Conservation (phyloP, 805 yeast genomes). For the Ogataea corticis region DNA sequence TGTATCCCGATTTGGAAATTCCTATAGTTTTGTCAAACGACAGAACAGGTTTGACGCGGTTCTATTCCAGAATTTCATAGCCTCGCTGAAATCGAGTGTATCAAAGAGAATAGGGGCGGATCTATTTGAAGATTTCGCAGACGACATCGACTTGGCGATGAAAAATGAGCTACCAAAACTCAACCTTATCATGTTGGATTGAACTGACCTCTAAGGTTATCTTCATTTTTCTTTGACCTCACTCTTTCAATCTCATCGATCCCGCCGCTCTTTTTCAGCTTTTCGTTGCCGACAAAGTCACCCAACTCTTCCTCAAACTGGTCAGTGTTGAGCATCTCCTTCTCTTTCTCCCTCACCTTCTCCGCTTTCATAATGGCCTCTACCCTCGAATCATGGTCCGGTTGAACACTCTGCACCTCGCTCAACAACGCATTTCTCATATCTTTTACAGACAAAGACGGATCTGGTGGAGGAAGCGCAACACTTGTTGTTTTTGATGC, state of each 20-base stretch:
- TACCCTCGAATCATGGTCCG: slow-evolving; percentile 80
- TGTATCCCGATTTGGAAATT: slow-evolving; percentile 18
- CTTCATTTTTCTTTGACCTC: slow-evolving; percentile 67
- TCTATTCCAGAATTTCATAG: slow-evolving; percentile 1
- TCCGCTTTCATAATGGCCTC: slow-evolving; percentile 92
- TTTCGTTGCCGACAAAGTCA: slow-evolving; percentile 76
- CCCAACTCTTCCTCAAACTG: slow-evolving; percentile 85
- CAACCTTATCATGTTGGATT: background rate
- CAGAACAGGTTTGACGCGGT: slow-evolving; percentile 8
- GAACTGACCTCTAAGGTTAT: slow-evolving; percentile 59
- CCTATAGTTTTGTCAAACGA: slow-evolving; percentile 14
- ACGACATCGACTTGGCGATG: background rate
- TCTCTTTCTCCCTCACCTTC: slow-evolving; percentile 70
- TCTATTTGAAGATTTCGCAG: background rate
- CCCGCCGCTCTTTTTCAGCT: slow-evolving; percentile 83
- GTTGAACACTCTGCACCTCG: slow-evolving; percentile 77
- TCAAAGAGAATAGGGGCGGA: background rate
- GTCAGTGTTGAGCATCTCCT: slow-evolving; percentile 52
- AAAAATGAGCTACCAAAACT: background rate
- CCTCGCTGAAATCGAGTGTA: background rate
- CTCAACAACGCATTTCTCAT: slow-evolving; percentile 74
- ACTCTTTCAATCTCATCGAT: slow-evolving; percentile 79
- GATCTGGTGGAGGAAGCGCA: slow-evolving; percentile 44
- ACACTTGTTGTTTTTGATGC: slow-evolving; percentile 32
- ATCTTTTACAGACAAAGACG: slow-evolving; percentile 59